Percentiles rank a stretch among this genome's conserved stretches.
phyloP scores from a whole-genome alignment of 441 rosid genomes.

The Populus hybrid region DNA sequence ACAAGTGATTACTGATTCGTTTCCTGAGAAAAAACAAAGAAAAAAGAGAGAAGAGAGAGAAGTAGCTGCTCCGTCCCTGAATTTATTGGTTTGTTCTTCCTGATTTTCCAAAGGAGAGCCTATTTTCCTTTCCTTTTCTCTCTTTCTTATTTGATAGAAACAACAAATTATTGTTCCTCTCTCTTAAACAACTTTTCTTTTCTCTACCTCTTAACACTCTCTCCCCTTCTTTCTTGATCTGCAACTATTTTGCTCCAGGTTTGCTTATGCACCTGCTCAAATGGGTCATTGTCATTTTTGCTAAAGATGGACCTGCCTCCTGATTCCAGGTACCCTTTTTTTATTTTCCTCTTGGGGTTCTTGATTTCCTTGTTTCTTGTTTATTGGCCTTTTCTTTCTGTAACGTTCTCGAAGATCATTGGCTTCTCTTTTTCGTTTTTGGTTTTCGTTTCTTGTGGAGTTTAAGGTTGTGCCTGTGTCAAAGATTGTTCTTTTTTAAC shows the following conservation, averaged over 20 bases:
- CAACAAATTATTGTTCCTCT: neutral
- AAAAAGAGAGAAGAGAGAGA: constrained; percentile 31
- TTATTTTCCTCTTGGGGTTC: constrained; percentile 7
- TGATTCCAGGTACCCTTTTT: constrained; percentile 36
- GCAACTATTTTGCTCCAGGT: constrained; percentile 35
- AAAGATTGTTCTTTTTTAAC: constrained; percentile 23
- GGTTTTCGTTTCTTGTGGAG: constrained; percentile 5
- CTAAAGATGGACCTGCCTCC: constrained; percentile 27
- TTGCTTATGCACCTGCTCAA: constrained; percentile 19
- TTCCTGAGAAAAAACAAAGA: constrained; percentile 4
- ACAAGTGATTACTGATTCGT: no score
- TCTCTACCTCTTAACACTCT: neutral
- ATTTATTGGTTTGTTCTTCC: constrained; percentile 22
- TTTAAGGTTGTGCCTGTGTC: constrained; percentile 10
- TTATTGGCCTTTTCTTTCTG: neutral
- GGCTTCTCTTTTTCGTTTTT: constrained; percentile 16
- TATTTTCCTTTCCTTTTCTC: constrained; percentile 1
- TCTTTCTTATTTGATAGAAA: constrained; percentile 18
- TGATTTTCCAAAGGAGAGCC: constrained; percentile 5
- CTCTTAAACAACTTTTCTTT: neutral
- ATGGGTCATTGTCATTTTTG: constrained; percentile 27
- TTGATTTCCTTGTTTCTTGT: neutral
- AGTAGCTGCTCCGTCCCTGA: neutral
- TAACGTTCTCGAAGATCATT: constrained; percentile 6
- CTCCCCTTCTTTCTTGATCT: constrained; percentile 40